Evolutionary conservation across 441 rosid species (phyloP).

Genomic region (Corymbia citriodora): DNA sequence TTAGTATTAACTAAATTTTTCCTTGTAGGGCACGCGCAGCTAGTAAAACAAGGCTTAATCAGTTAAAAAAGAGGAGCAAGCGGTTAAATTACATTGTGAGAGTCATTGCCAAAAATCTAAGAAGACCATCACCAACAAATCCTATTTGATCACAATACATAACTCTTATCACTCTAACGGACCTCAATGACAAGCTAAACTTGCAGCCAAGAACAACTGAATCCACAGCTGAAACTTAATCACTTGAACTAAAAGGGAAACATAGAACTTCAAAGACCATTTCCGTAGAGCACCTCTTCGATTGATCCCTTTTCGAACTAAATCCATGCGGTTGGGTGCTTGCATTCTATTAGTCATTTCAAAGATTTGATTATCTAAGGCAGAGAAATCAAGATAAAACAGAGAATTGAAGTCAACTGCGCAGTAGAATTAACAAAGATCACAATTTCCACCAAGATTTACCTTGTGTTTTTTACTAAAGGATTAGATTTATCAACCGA

Average conservation of each 20-base stretch:
- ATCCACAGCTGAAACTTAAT: neutral
- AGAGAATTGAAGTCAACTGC: neutral
- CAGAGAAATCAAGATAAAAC: neutral
- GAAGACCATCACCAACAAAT: no score
- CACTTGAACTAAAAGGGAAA: neutral
- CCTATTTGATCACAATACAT: no score
- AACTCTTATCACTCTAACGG: no score
- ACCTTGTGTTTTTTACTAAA: no score
- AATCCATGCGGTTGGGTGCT: constrained; percentile 85
- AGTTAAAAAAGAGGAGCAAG: no score
- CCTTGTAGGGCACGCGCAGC: no score
- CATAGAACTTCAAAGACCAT: neutral
- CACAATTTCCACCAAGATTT: neutral
- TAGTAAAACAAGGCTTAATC: no score
- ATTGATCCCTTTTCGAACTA: constrained; percentile 46
- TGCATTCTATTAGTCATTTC: constrained; percentile 60
- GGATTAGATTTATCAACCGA: no score
- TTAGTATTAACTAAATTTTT: no score
- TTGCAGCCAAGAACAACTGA: neutral
- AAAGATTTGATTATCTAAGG: constrained; percentile 29
- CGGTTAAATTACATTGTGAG: no score
- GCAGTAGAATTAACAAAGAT: neutral
- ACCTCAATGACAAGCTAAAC: neutral
- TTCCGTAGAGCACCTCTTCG: neutral
- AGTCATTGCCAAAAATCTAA: no score